Evolutionary conservation across 2,329 filamentous ascomycete genomes (phyloP), one percentile per base, ranked within the genome.

Genomic region (Calonectria ilicicola): DNA sequence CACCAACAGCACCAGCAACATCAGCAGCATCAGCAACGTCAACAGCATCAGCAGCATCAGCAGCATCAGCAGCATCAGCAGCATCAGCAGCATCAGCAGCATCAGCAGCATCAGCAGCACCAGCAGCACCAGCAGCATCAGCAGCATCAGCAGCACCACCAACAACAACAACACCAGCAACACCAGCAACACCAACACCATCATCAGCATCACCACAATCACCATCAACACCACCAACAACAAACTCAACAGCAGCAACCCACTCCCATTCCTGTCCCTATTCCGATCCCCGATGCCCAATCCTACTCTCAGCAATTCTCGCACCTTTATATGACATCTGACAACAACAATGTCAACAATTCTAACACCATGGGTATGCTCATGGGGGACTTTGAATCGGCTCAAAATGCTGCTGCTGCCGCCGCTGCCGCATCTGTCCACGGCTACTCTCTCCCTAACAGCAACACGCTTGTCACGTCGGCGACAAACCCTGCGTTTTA

Each of bases 331-430:
- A 70, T 76, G 64, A 26, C 58, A 14, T 15, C 65, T 7, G 53
- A 60, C 35, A 69, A 69, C 19, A 71, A 47, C 47, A 71, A 47
- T 47, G 26, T 67, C 46, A 26, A 29, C 46, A 72, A 42, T 69
- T 62, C 53, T 63, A 72, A 47, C 69, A 53, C 63, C 46, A 58
- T 87, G 29, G 82, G 83, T 26, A 83, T 88, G 78, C 80, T 87
- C 9, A 83, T 87, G 40, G 83, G 85, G 62, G 82, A 83, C 2
- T 87, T 85, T 14, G 81, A 84, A 65, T 82, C 82, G 42, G 65
- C 79, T n/a, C 79, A 79, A 7, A 72, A 76, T 10, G 65, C 53
- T 8, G 65, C 65, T 2, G 40, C 40, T 3, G 42, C 65, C 1
- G 65, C 65, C 1, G 65, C 65, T 14, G 64, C 64, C 2, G 56